Conservation (phyloP, 139 green algal species). For the Zygnema cylindricum region DNA sequence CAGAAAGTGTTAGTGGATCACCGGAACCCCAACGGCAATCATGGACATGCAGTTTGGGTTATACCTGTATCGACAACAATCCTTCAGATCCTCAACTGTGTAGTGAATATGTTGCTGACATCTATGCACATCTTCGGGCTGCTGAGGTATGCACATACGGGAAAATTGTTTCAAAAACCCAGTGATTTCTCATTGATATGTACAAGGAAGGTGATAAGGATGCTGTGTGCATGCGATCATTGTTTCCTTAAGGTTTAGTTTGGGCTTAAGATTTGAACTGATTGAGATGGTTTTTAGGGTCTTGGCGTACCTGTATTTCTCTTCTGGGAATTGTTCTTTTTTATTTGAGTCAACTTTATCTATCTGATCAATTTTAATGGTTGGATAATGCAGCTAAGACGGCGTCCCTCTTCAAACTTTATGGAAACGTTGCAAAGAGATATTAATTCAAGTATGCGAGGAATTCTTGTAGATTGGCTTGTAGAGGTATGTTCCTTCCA, state of each 20-base stretch:
- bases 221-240: no score
- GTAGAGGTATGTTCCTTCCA: constrained; percentile 75
- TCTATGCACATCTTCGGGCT: constrained; percentile 5
- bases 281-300: no score
- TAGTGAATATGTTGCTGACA: constrained; percentile 10
- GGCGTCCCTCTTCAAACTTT: constrained; percentile 15
- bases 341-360: not conserved
- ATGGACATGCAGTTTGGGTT: constrained; percentile 5
- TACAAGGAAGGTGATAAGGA: no score
- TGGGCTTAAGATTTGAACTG: no score
- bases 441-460: constrained; percentile 89
- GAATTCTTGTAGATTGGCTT: constrained; percentile 96
- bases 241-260: no score
- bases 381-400: constrained; percentile 24
- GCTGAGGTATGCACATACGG: constrained; percentile 16
- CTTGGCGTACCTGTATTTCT: not conserved
- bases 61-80: constrained; percentile 20
- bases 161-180: no score
- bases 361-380: not conserved
- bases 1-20: not conserved
- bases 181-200: no score
- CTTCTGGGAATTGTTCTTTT: not conserved
- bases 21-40: not conserved
- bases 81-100: constrained; percentile 7
- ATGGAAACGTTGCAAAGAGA: constrained; percentile 67